Percentiles rank a stretch among this genome's conserved stretches.
Conservation (phyloP, 78 protist species). For the Emiliania huxleyi region DNA sequence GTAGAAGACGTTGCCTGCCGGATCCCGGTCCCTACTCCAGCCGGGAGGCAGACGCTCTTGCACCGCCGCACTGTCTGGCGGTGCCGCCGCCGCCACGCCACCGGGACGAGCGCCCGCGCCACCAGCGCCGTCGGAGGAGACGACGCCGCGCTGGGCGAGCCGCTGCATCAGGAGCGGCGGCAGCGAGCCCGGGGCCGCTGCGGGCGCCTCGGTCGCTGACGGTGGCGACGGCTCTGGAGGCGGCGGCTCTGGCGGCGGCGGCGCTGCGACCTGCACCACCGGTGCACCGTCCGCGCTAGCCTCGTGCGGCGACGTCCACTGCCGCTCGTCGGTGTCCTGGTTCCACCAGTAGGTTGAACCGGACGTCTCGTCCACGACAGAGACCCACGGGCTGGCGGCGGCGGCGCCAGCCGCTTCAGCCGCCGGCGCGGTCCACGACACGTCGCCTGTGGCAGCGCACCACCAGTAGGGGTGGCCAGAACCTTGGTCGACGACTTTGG, state of each 20-base stretch:
- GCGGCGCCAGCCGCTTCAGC: no score
- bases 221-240: no score
- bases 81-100: background rate
- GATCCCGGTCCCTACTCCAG: background rate
- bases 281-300: background rate
- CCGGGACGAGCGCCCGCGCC: background rate
- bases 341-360: background rate
- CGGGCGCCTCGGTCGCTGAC: background rate
- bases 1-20: background rate
- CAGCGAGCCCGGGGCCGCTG: background rate
- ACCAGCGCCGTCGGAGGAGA: background rate
- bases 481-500: background rate
- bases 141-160: background rate
- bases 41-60: background rate
- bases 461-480: background rate
- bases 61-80: background rate
- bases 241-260: no score
- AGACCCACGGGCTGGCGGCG: background rate
- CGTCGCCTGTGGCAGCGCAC: background rate
- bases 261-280: background rate
- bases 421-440: background rate
- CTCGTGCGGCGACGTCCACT: background rate
- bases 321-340: background rate
- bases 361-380: background rate
- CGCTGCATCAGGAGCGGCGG: background rate